These are phyloP conservation scores for Aspergillus sp. DNA, from an alignment of 2,329 filamentous ascomycete species.

Conservation along the genomic window DNA sequence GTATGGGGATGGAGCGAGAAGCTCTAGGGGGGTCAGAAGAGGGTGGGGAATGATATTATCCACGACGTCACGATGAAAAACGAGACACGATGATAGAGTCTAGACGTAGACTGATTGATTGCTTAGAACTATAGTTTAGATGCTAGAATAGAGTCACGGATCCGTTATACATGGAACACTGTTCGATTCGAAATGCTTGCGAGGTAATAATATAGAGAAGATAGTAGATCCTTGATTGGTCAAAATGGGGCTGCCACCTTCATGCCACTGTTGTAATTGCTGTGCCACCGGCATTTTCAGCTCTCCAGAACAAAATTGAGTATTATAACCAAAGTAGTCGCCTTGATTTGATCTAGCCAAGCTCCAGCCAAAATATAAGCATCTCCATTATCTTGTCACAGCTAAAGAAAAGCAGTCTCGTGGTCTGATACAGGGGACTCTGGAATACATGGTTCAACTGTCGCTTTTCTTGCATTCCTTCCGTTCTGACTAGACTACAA, in stretches of 20 bases:
- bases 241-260: no score
- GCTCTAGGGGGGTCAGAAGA: constrained; percentile 22
- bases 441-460: no score
- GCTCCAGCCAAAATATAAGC: no score
- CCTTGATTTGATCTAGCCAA: no score
- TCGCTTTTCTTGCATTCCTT: not conserved
- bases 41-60: not conserved
- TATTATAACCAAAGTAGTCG: no score
- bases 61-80: constrained; percentile 38
- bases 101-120: not conserved
- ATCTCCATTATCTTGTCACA: not conserved
- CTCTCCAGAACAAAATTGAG: no score
- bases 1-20: constrained; percentile 48
- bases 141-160: not conserved
- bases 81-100: constrained; percentile 3
- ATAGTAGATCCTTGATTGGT: no score
- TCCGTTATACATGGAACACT: not conserved
- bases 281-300: no score
- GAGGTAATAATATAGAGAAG: not conserved
- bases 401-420: not conserved
- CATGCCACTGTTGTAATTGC: no score
- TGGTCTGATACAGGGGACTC: not conserved
- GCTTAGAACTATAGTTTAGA: not conserved
- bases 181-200: not conserved
- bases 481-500: not conserved